Conservation (phyloP, 352 stramenopile species). For the Ochromonadaceae sp. region DNA sequence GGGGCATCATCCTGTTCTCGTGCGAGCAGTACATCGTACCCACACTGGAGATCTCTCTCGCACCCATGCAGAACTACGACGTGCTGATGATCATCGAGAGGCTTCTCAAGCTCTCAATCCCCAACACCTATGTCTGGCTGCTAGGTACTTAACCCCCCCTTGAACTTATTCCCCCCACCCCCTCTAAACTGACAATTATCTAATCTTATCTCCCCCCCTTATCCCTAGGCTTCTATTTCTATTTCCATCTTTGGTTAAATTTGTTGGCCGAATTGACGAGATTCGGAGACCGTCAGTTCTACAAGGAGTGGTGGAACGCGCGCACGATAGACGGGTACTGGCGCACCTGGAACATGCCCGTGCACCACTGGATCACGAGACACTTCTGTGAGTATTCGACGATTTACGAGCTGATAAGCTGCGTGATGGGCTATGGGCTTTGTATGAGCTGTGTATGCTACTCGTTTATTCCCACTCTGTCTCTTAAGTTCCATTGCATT, state of each 20-base stretch:
- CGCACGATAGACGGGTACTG: constrained; percentile 66
- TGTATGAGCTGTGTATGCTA: too few relatives aligned
- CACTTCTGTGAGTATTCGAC: constrained; percentile 64
- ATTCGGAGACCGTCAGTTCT: constrained; percentile 76
- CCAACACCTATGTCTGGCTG: constrained; percentile 82
- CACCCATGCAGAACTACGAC: not conserved
- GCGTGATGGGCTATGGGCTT: too few relatives aligned
- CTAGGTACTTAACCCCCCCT: too few relatives aligned
- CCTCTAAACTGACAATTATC: too few relatives aligned
- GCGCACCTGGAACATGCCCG: constrained; percentile 90
- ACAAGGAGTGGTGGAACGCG: constrained; percentile 93
- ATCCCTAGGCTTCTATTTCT: constrained; percentile 88
- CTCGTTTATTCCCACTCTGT: too few relatives aligned
- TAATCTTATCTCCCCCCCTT: too few relatives aligned
- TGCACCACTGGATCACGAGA: constrained; percentile 80
- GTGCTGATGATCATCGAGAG: constrained; percentile 43
- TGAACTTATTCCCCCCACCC: too few relatives aligned
- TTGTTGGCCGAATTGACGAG: constrained; percentile 78
- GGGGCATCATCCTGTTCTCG: not conserved
- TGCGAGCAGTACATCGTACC: constrained; percentile 15
- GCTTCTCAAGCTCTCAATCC: constrained; percentile 62
- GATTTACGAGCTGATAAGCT: too few relatives aligned
- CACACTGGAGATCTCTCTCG: not conserved
- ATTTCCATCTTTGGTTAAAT: constrained; percentile 91
- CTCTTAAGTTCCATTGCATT: too few relatives aligned